phyloP scores from a whole-genome alignment of 345 rosid species.

The Fremontodendron californicum region DNA sequence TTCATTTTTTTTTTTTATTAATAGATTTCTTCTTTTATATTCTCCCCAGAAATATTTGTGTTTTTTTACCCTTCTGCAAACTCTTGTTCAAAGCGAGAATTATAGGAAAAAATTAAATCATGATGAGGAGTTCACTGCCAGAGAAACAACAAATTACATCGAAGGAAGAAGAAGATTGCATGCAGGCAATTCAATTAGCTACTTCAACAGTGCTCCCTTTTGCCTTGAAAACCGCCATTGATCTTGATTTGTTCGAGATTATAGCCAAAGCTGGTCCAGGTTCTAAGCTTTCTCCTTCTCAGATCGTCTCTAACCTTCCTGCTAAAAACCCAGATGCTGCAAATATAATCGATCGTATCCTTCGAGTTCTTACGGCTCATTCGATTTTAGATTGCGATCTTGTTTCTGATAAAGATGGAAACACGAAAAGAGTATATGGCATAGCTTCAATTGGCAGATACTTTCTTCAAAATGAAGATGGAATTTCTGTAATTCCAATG shows the following conservation, averaged over 20 bases:
- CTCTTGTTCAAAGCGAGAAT: too few relatives aligned
- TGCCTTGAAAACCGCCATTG: constrained; percentile 18
- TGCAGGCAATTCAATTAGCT: neutral
- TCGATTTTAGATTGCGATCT: neutral
- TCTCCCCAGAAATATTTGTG: too few relatives aligned
- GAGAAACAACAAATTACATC: neutral
- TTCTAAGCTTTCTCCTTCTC: constrained; percentile 19
- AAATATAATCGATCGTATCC: constrained; percentile 26
- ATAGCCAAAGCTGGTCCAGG: constrained; percentile 18
- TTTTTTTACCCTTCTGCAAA: too few relatives aligned
- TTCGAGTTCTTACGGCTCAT: constrained; percentile 19
- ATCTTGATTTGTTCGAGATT: constrained; percentile 22
- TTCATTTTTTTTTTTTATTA: too few relatives aligned
- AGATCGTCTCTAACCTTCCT: constrained; percentile 27
- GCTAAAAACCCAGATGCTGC: constrained; percentile 22
- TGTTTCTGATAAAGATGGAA: constrained; percentile 8
- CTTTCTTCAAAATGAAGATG: constrained; percentile 15
- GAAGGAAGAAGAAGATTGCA: neutral
- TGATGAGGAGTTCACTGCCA: neutral
- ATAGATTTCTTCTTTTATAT: too few relatives aligned
- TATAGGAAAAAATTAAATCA: too few relatives aligned
- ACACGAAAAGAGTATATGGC: constrained; percentile 24
- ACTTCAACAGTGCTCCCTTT: constrained; percentile 13
- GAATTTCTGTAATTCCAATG: neutral
- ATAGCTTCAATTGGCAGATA: constrained; percentile 23